Evolutionary conservation across 2,329 filamentous ascomycete genomes (phyloP), one percentile per base, ranked within the genome.

Genomic region (Nemania sp.): DNA sequence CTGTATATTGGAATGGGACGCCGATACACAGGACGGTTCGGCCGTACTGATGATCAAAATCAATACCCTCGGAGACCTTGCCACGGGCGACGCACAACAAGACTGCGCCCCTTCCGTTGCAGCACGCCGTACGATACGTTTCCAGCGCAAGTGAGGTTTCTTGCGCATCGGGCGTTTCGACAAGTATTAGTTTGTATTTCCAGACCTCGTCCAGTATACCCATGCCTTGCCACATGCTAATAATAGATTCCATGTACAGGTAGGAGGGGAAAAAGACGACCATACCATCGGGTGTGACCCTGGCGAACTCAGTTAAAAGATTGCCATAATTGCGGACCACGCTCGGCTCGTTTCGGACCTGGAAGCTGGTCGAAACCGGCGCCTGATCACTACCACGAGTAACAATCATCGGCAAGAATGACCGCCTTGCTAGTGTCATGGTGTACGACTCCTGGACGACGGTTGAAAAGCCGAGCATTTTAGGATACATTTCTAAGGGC

Each of bases 261-360:
- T 99, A 99, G 0, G 94, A 97, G 0, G 96, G 97, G 79, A 99
- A 99, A 85, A 99, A 99, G 45, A 99, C 96, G n/a, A 99, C 96
- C 80, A 99, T 90, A 35, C 96, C 96, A 76, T 99, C 96, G 0
- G 96, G 97, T 0, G 96, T 99, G 72, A 98, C 90, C 79, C 95
- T 97, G 62, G 94, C 93, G 78, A 99, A 98, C 78, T 99, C 96
- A 7, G 94, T 96, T 35, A 99, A 84, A 1, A 99, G 86, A 71
- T 91, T 96, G 52, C 96, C 97, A 75, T 98, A 99, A 79, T 99
- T 99, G 55, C 96, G 90, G 29, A 99, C 94, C n/a, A 98, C 95
- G 70, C 93, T 93, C 0, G 94, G 94, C 75, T 99, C 97, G 77
- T 97, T 98, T 71, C 96, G 90, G 73, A 97, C 94, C 76, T 97